Evolutionary conservation across 805 yeast genomes (phyloP), one percentile per base, ranked within the genome.

Genomic region (Zygotorulaspora chibaensis): DNA sequence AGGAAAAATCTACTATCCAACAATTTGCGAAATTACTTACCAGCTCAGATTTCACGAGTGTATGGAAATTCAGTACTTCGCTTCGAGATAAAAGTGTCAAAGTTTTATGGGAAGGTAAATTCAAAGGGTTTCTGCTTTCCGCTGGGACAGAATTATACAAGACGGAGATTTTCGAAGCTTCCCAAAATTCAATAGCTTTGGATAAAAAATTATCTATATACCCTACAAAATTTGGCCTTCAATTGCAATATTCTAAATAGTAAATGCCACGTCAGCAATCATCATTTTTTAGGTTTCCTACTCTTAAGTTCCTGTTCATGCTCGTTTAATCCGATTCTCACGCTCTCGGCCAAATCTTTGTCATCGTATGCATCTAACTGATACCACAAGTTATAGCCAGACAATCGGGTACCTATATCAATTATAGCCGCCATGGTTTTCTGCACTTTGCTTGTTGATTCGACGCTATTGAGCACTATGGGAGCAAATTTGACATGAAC

Each of bases 51-150:
- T 84, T 81, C 57, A 73, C 82, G 2, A 81, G 87, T 47, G 91
- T 87, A 11, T 63, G 89, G 53, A 89, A 87, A 62, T 66, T 83
- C 3, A 77, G 90, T 44, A 80, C 93, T 0, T 81, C 88, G 36
- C 53, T 87, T 26, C 80, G 78, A 37, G 83, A 81, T 42, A 75
- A 72, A 52, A 73, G 79, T 48, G 55, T 87, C 11, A 80, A 79
- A 48, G 40, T 89, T 5, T 67, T 87, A 37, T 91, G 97, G 96
- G 96, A 87, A 57, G 96, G 97, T 0, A 78, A 84, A 50, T 79
- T 78, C 56, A 82, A 84, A 56, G 95, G 87, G 35, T 85, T 91
- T 61, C 63, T 91, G 42, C 69, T 90, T 2, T 79, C 87, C 40
- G 77, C 91, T 1, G 97, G 97, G 0, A 72, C 79, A 6, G 79